phyloP scores from a whole-genome alignment of 2,329 filamentous ascomycete species.

The Fusarium robinianum region DNA sequence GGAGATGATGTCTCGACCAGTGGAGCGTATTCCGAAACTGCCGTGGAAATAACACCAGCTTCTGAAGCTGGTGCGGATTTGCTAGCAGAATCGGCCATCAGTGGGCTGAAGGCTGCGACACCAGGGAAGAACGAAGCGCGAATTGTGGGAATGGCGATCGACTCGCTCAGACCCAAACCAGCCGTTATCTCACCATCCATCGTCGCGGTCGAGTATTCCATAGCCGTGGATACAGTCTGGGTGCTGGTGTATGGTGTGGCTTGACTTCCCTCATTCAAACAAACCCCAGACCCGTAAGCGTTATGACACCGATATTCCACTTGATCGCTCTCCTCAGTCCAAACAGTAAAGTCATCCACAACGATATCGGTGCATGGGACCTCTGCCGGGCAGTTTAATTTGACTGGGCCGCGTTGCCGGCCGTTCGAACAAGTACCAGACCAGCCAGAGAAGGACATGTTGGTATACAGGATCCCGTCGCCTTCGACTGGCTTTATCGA shows the following conservation, averaged over 20 bases:
- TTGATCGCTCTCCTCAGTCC: constrained; percentile 14
- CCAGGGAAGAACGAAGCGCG: constrained; percentile 21
- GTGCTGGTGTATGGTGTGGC: constrained; percentile 20
- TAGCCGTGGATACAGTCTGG: constrained; percentile 17
- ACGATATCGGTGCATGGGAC: constrained; percentile 28
- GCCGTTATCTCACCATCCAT: constrained; percentile 23
- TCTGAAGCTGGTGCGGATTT: too few species aligned
- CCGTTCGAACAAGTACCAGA: constrained; percentile 28
- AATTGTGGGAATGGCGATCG: constrained; percentile 26
- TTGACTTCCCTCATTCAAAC: constrained; percentile 15
- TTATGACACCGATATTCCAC: constrained; percentile 28
- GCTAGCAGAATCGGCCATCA: constrained; percentile 11
- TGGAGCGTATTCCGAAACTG: too few species aligned
- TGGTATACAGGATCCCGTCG: constrained; percentile 25
- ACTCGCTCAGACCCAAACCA: constrained; percentile 20
- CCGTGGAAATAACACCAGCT: too few species aligned
- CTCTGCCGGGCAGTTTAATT: constrained; percentile 27
- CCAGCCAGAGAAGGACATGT: constrained; percentile 30
- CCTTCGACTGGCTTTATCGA: constrained; percentile 22
- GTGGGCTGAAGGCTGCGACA: constrained; percentile 18
- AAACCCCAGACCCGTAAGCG: constrained; percentile 24
- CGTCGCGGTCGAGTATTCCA: constrained; percentile 14
- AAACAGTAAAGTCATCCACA: constrained; percentile 26
- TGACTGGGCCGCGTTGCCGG: constrained; percentile 24
- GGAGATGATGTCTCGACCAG: too few species aligned